phyloP scores from a whole-genome alignment of 257 asterid species.

The Paulownia fortunei region DNA sequence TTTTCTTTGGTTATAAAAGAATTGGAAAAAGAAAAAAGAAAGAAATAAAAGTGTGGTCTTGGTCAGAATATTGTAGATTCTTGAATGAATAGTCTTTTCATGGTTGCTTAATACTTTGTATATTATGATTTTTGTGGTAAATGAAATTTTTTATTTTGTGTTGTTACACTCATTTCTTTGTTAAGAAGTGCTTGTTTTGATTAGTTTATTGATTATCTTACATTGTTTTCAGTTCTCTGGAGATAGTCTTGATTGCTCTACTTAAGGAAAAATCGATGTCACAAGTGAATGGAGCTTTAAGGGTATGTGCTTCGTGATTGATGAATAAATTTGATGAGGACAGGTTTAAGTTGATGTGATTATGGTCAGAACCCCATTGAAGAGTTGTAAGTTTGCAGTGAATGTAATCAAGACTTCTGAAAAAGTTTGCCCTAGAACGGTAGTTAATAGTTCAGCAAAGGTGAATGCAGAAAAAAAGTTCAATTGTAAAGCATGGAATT shows the following conservation, averaged over 20 bases:
- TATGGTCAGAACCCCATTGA: neutral
- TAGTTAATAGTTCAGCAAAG: neutral
- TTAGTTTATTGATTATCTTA: slow-evolving; percentile 15
- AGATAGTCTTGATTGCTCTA: slow-evolving; percentile 20
- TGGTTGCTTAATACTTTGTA: neutral
- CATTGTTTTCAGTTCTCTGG: slow-evolving; percentile 15
- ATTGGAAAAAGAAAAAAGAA: neutral
- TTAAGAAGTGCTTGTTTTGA: slow-evolving; percentile 1
- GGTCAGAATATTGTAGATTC: neutral
- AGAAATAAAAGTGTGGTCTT: neutral
- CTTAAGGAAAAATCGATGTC: slow-evolving; percentile 12
- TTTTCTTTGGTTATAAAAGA: neutral
- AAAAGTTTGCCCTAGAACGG: neutral
- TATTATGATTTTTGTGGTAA: neutral
- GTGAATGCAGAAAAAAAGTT: slow-evolving; percentile 6
- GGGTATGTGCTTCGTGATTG: slow-evolving; percentile 14
- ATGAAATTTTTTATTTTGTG: neutral
- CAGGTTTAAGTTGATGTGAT: slow-evolving; percentile 4
- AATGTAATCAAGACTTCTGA: neutral
- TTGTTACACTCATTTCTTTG: neutral
- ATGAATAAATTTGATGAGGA: slow-evolving; percentile 19
- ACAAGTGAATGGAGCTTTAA: slow-evolving; percentile 13
- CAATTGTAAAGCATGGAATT: neutral
- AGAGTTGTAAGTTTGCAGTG: neutral
- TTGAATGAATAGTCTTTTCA: neutral